Percentiles rank a stretch among this genome's conserved stretches.
These are phyloP conservation scores for Penicillium riverlandense DNA, from an alignment of 495 filamentous ascomycete species.

Conservation along the genomic window DNA sequence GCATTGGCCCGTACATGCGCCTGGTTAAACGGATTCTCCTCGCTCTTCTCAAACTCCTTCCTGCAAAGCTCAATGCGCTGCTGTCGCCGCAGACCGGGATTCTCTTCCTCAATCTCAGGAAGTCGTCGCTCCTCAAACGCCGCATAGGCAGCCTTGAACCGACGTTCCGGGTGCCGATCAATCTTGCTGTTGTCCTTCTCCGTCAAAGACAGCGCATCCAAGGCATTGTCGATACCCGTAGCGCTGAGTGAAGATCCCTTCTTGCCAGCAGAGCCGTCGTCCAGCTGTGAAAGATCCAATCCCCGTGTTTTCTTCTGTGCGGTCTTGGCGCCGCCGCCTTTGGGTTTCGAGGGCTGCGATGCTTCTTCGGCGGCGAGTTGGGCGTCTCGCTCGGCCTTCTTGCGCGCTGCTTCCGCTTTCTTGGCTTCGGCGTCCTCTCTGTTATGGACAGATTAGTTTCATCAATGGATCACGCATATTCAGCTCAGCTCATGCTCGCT, in stretches of 20 bases:
- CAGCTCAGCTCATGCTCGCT: conserved; percentile 12
- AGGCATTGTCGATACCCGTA: conserved; percentile 81
- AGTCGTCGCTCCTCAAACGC: conserved; percentile 78
- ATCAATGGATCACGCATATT: no score
- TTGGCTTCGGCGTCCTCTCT: conserved; percentile 83
- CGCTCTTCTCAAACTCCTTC: conserved; percentile 88
- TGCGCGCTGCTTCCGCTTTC: conserved; percentile 75
- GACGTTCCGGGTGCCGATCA: conserved; percentile 77
- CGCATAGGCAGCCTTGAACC: conserved; percentile 85
- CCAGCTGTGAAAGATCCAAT: conserved; percentile 65
- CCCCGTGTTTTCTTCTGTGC: conserved; percentile 59
- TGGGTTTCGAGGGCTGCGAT: conserved; percentile 47
- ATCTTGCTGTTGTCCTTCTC: conserved; percentile 50
- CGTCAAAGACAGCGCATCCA: conserved; percentile 73
- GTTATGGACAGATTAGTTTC: background rate
- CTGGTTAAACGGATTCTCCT: conserved; percentile 93
- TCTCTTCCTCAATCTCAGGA: conserved; percentile 76
- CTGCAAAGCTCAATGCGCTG: conserved; percentile 71
- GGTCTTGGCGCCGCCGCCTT: conserved; percentile 53
- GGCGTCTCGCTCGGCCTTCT: conserved; percentile 83
- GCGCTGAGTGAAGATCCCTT: conserved; percentile 58
- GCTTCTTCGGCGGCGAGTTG: conserved; percentile 78
- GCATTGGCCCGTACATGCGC: conserved; percentile 64
- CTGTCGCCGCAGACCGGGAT: conserved; percentile 65
- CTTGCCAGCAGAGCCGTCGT: conserved; percentile 39